Percentiles rank a stretch among this genome's conserved stretches.
phyloP scores from a whole-genome alignment of 1,284 basidiomycete genomes.

The Wolfiporia cocos region DNA sequence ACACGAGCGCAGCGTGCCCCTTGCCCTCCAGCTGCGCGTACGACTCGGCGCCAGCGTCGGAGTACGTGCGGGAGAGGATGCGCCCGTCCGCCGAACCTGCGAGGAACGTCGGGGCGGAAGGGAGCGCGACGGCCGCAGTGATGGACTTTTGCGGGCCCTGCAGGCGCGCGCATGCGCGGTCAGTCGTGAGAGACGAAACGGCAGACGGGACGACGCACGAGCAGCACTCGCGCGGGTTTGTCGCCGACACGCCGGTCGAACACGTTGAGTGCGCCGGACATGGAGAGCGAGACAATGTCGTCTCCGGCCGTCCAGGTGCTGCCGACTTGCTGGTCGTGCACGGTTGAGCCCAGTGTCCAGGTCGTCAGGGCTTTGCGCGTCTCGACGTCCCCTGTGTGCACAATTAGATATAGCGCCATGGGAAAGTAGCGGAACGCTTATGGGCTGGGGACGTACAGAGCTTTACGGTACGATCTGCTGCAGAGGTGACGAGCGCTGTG shows the following conservation, averaged over 20 bases:
- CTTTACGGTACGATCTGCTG: slow-evolving; percentile 86
- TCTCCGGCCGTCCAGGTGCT: slow-evolving; percentile 74
- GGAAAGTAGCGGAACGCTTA: neutral
- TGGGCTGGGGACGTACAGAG: slow-evolving; percentile 52
- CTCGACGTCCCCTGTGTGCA: slow-evolving; percentile 69
- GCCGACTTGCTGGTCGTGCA: slow-evolving; percentile 83
- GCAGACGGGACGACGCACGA: slow-evolving; percentile 33
- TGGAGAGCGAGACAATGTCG: slow-evolving; percentile 80
- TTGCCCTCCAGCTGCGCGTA: slow-evolving; percentile 53
- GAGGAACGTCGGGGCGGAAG: slow-evolving; percentile 59
- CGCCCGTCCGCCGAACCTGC: slow-evolving; percentile 84
- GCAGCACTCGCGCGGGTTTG: slow-evolving; percentile 56
- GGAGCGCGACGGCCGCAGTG: slow-evolving; percentile 51
- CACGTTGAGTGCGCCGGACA: slow-evolving; percentile 81
- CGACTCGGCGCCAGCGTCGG: too few species aligned
- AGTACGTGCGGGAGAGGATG: slow-evolving; percentile 56
- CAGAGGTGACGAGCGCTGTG: slow-evolving; percentile 72
- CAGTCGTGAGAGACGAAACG: neutral
- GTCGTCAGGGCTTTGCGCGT: slow-evolving; percentile 58
- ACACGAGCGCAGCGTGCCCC: slow-evolving; percentile 70
- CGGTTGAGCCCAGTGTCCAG: slow-evolving; percentile 67
- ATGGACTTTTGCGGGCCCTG: slow-evolving; percentile 80
- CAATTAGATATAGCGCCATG: neutral
- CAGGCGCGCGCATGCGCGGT: slow-evolving; percentile 1
- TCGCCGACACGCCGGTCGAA: slow-evolving; percentile 71